These are phyloP conservation scores for Nemania serpens DNA, from an alignment of 2,329 filamentous ascomycete species.

Conservation along the genomic window DNA sequence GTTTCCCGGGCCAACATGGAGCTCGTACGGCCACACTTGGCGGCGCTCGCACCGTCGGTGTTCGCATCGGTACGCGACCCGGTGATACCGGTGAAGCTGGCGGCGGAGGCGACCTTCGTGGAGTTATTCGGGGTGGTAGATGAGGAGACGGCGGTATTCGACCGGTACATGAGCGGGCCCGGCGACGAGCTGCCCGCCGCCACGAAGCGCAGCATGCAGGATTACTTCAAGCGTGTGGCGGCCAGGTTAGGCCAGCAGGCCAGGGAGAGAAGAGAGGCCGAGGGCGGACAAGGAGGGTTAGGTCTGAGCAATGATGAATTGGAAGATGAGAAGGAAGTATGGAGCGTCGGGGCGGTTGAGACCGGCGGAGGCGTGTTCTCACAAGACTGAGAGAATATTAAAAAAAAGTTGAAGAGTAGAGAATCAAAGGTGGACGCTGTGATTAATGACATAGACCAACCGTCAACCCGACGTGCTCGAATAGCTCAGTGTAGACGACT, in stretches of 20 bases:
- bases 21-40: constrained; percentile 78
- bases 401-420: too few species aligned
- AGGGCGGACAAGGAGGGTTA: constrained; percentile 84
- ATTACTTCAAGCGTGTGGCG: constrained; percentile 96
- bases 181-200: constrained; percentile 68
- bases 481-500: too few species aligned
- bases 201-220: constrained; percentile 86
- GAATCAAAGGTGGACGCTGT: too few species aligned
- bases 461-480: too few species aligned
- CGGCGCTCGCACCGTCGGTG: constrained; percentile 77
- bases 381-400: constrained; percentile 39
- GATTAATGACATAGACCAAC: too few species aligned
- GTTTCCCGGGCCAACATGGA: constrained; percentile 79
- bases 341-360: constrained; percentile 92
- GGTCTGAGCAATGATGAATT: constrained; percentile 88
- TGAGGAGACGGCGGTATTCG: constrained; percentile 83
- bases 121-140: constrained; percentile 89
- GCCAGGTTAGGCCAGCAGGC: constrained; percentile 83
- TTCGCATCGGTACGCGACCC: constrained; percentile 89
- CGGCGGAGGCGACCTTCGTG: constrained; percentile 92
- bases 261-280: constrained; percentile 85
- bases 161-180: constrained; percentile 80
- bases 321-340: constrained; percentile 94
- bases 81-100: constrained; percentile 93
- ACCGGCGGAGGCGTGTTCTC: constrained; percentile 65